A percentile compares a stretch with the other conserved stretches of the same genome.
Evolutionary conservation across 306 rosid species (phyloP).

Genomic region (Sesbania bispinosa): DNA sequence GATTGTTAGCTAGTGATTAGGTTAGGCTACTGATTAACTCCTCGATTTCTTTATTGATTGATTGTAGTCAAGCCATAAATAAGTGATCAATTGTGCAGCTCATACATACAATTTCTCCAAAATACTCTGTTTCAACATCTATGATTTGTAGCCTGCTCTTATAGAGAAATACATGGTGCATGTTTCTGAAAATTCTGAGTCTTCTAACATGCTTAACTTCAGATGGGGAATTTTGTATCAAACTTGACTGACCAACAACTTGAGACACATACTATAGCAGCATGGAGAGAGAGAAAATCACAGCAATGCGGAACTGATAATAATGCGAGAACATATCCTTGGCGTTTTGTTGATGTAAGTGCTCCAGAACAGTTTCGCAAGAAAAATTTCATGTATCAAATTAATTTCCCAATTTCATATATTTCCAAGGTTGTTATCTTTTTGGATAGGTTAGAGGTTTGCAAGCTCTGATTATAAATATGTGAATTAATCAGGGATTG

Average conservation of each 20-base stretch:
- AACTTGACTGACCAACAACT: constrained; percentile 57
- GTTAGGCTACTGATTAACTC: not conserved
- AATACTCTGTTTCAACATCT: not conserved
- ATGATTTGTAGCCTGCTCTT: not conserved
- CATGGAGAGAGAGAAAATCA: constrained; percentile 57
- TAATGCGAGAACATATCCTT: constrained; percentile 29
- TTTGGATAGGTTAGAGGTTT: not conserved
- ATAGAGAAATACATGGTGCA: not conserved
- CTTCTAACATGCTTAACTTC: constrained; percentile 27
- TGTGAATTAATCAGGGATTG: not conserved
- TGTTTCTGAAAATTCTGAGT: not conserved
- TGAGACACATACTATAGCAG: constrained; percentile 58
- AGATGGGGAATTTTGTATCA: constrained; percentile 55
- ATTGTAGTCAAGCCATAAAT: not conserved
- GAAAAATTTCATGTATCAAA: not conserved
- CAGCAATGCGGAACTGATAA: constrained; percentile 30
- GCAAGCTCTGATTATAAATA: not conserved
- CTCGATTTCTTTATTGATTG: not conserved
- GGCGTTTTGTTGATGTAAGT: constrained; percentile 56
- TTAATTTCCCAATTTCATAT: not conserved
- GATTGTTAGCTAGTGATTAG: not conserved
- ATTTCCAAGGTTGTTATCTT: not conserved
- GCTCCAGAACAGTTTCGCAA: not conserved
- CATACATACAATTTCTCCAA: not conserved
- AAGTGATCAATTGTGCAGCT: not conserved